Conservation (phyloP, 2,329 filamentous ascomycete species). For the Sphaerulina vaccinii region DNA sequence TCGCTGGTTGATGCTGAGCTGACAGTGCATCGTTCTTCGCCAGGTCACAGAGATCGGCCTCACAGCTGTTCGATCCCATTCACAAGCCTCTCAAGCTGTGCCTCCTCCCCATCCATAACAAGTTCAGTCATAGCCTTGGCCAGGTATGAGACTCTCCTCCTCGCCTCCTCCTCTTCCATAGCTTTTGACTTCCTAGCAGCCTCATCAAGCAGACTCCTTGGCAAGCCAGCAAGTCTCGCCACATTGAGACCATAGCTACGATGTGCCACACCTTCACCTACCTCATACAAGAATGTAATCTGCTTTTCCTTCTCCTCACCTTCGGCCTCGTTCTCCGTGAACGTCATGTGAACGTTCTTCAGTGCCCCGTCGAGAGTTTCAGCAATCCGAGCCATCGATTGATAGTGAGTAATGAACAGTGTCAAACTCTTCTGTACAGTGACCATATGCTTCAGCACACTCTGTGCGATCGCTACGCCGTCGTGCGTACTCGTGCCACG, state of each 20-base stretch:
- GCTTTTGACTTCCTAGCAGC: slow-evolving; percentile 77
- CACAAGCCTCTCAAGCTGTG: slow-evolving; percentile 42
- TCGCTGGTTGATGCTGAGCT: too few relatives aligned
- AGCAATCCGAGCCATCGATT: slow-evolving; percentile 74
- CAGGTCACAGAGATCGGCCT: too few relatives aligned
- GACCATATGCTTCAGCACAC: slow-evolving; percentile 82
- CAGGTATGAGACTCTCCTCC: slow-evolving; percentile 56
- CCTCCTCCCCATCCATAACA: slow-evolving; percentile 25
- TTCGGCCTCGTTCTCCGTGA: slow-evolving; percentile 60
- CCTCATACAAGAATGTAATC: slow-evolving; percentile 92
- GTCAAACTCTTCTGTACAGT: slow-evolving; percentile 72
- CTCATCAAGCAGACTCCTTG: slow-evolving; percentile 71
- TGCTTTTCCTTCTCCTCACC: slow-evolving; percentile 59
- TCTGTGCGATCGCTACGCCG: slow-evolving; percentile 90
- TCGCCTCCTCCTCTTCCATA: slow-evolving; percentile 71
- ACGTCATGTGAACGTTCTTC: slow-evolving; percentile 92
- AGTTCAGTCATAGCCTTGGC: slow-evolving; percentile 25
- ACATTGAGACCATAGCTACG: slow-evolving; percentile 94
- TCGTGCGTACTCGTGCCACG: slow-evolving; percentile 93
- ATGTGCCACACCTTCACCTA: slow-evolving; percentile 87
- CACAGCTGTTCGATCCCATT: slow-evolving; percentile 47
- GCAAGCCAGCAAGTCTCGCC: slow-evolving; percentile 78
- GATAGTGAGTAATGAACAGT: slow-evolving; percentile 97
- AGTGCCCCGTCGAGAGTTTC: slow-evolving; percentile 63
- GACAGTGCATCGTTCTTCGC: too few relatives aligned